phyloP scores from a whole-genome alignment of 2,329 filamentous ascomycete genomes.

The Colletotrichum brevisporum region DNA sequence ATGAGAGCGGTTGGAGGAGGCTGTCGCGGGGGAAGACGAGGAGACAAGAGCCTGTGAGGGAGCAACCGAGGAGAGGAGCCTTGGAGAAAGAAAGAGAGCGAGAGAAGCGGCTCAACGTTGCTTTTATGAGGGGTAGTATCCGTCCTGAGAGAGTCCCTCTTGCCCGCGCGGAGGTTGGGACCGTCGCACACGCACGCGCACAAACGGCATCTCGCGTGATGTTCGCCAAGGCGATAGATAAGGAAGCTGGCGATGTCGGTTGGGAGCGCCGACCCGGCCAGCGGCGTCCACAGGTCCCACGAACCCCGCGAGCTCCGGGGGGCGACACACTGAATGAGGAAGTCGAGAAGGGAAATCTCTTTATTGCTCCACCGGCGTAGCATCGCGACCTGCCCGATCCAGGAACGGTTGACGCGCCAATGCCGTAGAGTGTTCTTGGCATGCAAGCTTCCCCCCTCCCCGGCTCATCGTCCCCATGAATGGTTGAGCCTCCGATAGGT shows the following conservation, averaged over 20 bases:
- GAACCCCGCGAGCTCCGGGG: conserved; percentile 9
- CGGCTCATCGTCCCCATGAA: not conserved
- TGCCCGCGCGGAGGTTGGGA: not conserved
- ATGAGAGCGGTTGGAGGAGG: not conserved
- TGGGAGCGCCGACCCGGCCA: not conserved
- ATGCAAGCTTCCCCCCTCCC: not conserved
- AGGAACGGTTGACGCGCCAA: conserved; percentile 31
- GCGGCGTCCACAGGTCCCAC: conserved; percentile 2
- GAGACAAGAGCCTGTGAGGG: not conserved
- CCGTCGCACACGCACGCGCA: conserved; percentile 7
- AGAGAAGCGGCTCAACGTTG: not conserved
- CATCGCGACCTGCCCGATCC: conserved; percentile 28
- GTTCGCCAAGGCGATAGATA: conserved; percentile 30
- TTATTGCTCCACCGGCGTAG: conserved; percentile 4
- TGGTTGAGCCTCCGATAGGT: conserved; percentile 16
- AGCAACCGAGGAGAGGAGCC: not conserved
- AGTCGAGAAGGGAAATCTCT: conserved; percentile 7
- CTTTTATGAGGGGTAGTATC: not conserved
- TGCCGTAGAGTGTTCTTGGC: conserved; percentile 22
- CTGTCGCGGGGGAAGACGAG: not conserved
- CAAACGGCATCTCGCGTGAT: conserved; percentile 22
- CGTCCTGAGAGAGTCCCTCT: too few relatives aligned
- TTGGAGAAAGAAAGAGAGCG: not conserved
- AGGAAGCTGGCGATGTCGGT: conserved; percentile 28
- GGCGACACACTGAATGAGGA: conserved; percentile 26